Evolutionary conservation across 345 rosid genomes (phyloP).

Genomic region (Balakata baccata): DNA sequence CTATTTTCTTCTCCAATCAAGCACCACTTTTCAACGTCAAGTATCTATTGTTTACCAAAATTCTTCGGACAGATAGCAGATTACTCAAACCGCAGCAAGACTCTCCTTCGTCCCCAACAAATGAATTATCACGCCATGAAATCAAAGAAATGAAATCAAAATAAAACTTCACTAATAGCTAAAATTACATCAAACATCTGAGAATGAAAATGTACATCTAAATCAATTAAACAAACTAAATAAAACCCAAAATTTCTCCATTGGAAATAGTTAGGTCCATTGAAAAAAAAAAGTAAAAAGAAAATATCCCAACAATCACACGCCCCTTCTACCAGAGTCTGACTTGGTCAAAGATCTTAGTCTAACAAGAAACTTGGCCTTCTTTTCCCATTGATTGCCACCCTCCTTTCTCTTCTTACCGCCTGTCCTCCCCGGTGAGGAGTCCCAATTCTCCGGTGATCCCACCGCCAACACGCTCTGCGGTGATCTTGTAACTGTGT

Average conservation of each 20-base stretch:
- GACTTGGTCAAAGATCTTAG: slow-evolving; percentile 45
- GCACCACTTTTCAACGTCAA: no score
- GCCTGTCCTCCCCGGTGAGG: slow-evolving; percentile 27
- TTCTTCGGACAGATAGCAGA: no score
- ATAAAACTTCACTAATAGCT: neutral
- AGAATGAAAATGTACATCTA: neutral
- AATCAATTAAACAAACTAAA: neutral
- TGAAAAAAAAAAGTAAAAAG: neutral
- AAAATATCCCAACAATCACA: slow-evolving; percentile 1
- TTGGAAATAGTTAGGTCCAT: neutral
- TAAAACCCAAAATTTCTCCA: neutral
- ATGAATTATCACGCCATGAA: no score
- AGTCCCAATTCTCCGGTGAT: slow-evolving; percentile 41
- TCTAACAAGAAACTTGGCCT: slow-evolving; percentile 34
- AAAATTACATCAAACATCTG: neutral
- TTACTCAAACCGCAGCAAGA: no score
- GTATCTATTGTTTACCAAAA: no score
- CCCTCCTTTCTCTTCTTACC: slow-evolving; percentile 30
- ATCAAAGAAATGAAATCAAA: neutral
- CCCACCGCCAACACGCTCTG: slow-evolving; percentile 38
- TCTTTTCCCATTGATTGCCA: slow-evolving; percentile 19
- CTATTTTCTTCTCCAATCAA: no score
- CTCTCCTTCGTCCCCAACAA: no score
- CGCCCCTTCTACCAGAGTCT: slow-evolving; percentile 34
- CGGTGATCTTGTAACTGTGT: slow-evolving; percentile 33